These are phyloP conservation scores for Psidium friedrichsthalianum DNA, from an alignment of 345 rosid genomes.

Conservation along the genomic window DNA sequence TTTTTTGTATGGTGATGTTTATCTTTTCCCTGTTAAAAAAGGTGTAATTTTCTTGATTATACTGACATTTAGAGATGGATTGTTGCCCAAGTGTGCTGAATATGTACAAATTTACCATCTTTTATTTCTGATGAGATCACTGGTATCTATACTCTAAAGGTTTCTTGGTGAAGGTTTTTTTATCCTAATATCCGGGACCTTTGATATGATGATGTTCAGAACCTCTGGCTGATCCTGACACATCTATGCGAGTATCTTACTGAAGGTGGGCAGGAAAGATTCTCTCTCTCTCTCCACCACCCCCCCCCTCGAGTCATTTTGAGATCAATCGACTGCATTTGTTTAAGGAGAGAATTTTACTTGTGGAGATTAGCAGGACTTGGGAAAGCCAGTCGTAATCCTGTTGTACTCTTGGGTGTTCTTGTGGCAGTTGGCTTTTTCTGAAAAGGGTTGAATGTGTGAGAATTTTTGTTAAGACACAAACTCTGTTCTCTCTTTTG, in stretches of 20 bases:
- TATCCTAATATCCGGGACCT: neutral
- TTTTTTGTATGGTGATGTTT: neutral
- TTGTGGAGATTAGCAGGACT: neutral
- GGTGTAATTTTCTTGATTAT: neutral
- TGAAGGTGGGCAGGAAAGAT: neutral
- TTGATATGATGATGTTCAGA: neutral
- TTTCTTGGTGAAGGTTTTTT: neutral
- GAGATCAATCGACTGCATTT: neutral
- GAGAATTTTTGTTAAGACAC: neutral
- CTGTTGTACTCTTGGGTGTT: neutral
- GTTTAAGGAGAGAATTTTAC: neutral
- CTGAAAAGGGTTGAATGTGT: neutral
- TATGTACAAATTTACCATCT: neutral
- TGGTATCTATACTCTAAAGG: neutral
- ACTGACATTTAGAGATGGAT: neutral
- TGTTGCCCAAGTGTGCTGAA: neutral
- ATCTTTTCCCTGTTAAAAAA: neutral
- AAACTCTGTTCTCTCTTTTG: neutral
- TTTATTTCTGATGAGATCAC: neutral
- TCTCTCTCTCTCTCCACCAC: neutral
- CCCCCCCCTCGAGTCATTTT: too few relatives aligned
- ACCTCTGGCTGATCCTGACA: neutral
- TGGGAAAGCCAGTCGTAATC: neutral
- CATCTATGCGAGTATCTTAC: neutral
- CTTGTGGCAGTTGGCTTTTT: neutral